Conservation (phyloP, 2,329 filamentous ascomycete genomes). For the Cladosporium cucumerinum region DNA sequence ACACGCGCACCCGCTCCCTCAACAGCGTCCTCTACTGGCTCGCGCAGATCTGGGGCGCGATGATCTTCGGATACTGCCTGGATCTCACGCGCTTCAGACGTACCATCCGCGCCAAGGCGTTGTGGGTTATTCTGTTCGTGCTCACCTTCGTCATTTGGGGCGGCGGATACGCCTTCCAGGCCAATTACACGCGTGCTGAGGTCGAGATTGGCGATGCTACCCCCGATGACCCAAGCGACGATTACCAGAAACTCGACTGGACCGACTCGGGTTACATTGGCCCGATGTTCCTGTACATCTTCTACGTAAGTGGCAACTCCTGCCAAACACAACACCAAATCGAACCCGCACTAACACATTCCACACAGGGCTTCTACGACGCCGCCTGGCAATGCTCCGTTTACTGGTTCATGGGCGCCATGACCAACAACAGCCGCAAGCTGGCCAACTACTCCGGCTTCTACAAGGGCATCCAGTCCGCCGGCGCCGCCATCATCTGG, state of each 20-base stretch:
- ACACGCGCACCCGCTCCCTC: slow-evolving; percentile 69
- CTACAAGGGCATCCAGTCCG: slow-evolving; percentile 90
- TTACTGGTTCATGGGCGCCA: slow-evolving; percentile 75
- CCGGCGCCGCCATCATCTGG: slow-evolving; percentile 74
- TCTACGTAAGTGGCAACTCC: slow-evolving; percentile 56
- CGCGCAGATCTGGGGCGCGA: slow-evolving; percentile 73
- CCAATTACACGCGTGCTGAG: slow-evolving; percentile 49
- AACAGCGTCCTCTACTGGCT: slow-evolving; percentile 75
- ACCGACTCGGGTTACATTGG: slow-evolving; percentile 64
- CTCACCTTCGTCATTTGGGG: slow-evolving; percentile 80
- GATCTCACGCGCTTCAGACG: slow-evolving; percentile 60
- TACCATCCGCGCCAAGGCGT: slow-evolving; percentile 63
- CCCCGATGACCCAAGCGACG: slow-evolving; percentile 20
- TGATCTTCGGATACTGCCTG: slow-evolving; percentile 68
- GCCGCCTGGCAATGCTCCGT: slow-evolving; percentile 15
- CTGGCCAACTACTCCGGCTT: slow-evolving; percentile 88
- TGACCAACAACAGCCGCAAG: slow-evolving; percentile 89
- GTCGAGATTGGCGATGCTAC: slow-evolving; percentile 23
- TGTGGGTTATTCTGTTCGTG: slow-evolving; percentile 59
- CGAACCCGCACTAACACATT: neutral
- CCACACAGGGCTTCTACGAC: slow-evolving; percentile 11
- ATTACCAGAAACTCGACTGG: slow-evolving; percentile 59
- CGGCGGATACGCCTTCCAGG: slow-evolving; percentile 75
- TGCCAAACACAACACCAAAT: neutral
- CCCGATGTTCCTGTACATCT: slow-evolving; percentile 85